Evolutionary conservation across 2,329 filamentous ascomycete genomes (phyloP), one percentile per base, ranked within the genome.

Genomic region (Claviceps sp.): DNA sequence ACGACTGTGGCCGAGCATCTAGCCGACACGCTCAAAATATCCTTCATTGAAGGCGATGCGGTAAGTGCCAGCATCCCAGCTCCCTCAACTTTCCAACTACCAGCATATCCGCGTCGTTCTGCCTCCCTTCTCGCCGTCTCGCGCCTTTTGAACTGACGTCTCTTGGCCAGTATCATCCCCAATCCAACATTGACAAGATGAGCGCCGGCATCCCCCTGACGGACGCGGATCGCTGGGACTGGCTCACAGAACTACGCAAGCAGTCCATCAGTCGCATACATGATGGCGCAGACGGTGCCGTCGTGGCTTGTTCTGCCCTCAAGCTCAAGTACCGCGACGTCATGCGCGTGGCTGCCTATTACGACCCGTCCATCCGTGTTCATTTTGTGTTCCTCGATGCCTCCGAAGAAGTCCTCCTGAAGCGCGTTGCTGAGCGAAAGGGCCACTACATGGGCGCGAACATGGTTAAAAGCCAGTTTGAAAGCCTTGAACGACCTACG

Each of bases 241-340:
- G 93, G 93, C 82, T 98, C 57, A 87, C 85, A 47, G 75, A 76
- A 13, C 76, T 93, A 14, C 85, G 87, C 56, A 79, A 88, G 57
- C 84, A 82, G 61, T 79, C 81, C 6, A 72, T 82, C 52, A 68
- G 70, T 50, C 72, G 72, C 49, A 72, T 85, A 54, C 70, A 73
- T 52, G 68, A 67, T 48, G 81, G 82, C 40, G 75, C 78, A 18
- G 70, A 77, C 34, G 85, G 88, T 48, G 93, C 96, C n/a, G 87
- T 98, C 48, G 79, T 98, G 55, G 95, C 93, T 50, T 98, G 93
- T 76, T 95, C 88, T 13, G 93, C 91, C 1, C 78, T 98, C 51
- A 97, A 97, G 76, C 86, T 87, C 67, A 96, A 95, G 71, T 98
- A 98, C 74, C 84, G 93, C 60, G 93, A 98, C 62, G 86, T 91